These are phyloP conservation scores for Trametes punicea DNA, from an alignment of 768 basidiomycete genomes.

Conservation along the genomic window DNA sequence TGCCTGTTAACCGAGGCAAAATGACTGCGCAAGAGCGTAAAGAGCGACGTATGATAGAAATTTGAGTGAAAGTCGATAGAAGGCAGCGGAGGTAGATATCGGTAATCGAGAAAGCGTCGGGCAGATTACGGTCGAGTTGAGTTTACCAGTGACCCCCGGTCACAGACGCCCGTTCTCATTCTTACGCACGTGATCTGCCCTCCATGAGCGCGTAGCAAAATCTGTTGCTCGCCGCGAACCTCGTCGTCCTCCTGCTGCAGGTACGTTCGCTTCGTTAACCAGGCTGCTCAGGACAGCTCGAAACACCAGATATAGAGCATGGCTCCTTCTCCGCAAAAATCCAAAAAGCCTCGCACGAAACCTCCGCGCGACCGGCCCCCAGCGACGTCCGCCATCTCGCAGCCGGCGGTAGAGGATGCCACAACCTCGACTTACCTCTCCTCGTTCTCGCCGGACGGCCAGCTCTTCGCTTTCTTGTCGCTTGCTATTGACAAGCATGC, in stretches of 20 bases:
- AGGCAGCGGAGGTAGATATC: neutral
- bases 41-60: neutral
- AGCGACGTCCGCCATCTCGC: slow-evolving; percentile 54
- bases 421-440: slow-evolving; percentile 43
- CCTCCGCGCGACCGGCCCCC: slow-evolving; percentile 47
- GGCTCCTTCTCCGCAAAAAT: slow-evolving; percentile 32
- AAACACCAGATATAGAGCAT: slow-evolving; percentile 7
- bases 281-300: neutral
- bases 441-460: slow-evolving; percentile 56
- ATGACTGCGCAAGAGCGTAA: neutral
- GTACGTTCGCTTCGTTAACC: neutral
- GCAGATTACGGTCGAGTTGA: slow-evolving; percentile 7
- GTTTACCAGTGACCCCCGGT: neutral
- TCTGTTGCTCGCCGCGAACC: slow-evolving; percentile 16
- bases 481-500: slow-evolving; percentile 71
- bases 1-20: neutral
- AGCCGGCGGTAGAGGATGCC: slow-evolving; percentile 50
- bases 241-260: slow-evolving; percentile 2
- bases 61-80: neutral
- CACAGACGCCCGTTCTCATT: neutral
- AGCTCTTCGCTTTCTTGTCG: slow-evolving; percentile 57
- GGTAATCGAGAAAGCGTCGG: neutral
- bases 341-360: slow-evolving; percentile 55
- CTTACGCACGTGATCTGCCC: slow-evolving; percentile 6
- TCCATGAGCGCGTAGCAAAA: slow-evolving; percentile 13